These are phyloP conservation scores for Tuber indicum DNA, from an alignment of 495 filamentous ascomycete species.

Conservation along the genomic window DNA sequence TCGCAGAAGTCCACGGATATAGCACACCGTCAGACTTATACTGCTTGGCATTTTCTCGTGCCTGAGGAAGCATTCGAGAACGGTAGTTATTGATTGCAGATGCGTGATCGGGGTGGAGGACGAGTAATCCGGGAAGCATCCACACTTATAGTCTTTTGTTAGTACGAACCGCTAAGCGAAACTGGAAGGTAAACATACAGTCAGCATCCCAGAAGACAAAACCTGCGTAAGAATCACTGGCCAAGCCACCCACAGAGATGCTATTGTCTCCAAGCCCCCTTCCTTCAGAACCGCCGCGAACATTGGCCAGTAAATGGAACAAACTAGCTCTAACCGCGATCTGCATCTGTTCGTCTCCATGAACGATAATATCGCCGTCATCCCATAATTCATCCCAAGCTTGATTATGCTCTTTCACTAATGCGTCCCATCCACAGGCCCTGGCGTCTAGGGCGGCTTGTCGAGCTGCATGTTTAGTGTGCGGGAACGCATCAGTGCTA, in stretches of 20 bases:
- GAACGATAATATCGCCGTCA: slow-evolving; percentile 58
- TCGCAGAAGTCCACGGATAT: slow-evolving; percentile 54
- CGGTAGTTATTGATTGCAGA: slow-evolving; percentile 52
- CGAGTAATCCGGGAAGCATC: slow-evolving; percentile 54
- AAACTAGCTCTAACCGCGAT: slow-evolving; percentile 60
- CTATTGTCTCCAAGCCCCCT: slow-evolving; percentile 50
- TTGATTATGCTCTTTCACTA: slow-evolving; percentile 45
- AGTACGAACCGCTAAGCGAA: neutral
- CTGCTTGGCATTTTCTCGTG: slow-evolving; percentile 49
- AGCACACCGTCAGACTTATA: slow-evolving; percentile 48
- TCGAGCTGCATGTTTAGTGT: slow-evolving; percentile 44
- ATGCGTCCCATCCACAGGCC: slow-evolving; percentile 44
- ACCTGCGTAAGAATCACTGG: slow-evolving; percentile 53
- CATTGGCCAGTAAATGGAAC: slow-evolving; percentile 65
- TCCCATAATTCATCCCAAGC: slow-evolving; percentile 50
- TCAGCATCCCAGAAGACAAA: slow-evolving; percentile 57
- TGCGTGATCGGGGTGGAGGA: slow-evolving; percentile 47
- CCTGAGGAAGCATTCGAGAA: slow-evolving; percentile 47
- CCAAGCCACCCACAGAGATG: slow-evolving; percentile 52
- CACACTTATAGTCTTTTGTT: slow-evolving; percentile 44
- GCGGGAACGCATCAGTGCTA: slow-evolving; percentile 50
- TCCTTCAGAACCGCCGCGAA: slow-evolving; percentile 46
- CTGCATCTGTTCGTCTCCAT: slow-evolving; percentile 55
- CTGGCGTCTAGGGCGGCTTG: slow-evolving; percentile 45
- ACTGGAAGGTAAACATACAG: slow-evolving; percentile 14